A percentile compares a stretch with the other conserved stretches of the same genome.
phyloP scores from a whole-genome alignment of 306 rosid species.

The Corylus americana region DNA sequence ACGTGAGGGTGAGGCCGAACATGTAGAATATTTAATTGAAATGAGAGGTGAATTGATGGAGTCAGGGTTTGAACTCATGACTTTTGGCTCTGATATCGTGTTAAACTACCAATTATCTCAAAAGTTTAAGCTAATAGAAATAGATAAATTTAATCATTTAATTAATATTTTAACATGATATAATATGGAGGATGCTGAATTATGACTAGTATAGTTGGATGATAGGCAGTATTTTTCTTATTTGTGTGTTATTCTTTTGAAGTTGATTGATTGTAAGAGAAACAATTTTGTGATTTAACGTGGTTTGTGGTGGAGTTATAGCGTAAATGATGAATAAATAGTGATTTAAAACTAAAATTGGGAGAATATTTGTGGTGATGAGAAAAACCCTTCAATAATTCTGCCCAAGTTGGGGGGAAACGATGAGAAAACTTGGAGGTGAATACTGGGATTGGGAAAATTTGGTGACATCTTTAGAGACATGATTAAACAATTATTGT shows the following conservation, averaged over 20 bases:
- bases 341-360: background rate
- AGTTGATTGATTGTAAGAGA: background rate
- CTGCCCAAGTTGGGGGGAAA: background rate
- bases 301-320: background rate
- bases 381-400: background rate
- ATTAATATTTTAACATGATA: background rate
- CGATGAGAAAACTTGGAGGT: too few species aligned
- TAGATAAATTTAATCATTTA: too few species aligned
- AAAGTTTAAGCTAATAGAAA: too few species aligned
- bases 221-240: background rate
- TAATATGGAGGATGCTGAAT: background rate
- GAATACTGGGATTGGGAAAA: background rate
- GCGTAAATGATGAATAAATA: background rate
- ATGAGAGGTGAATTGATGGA: too few species aligned
- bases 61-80: too few species aligned
- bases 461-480: background rate
- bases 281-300: background rate
- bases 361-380: background rate
- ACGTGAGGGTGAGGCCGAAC: too few species aligned
- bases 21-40: too few species aligned
- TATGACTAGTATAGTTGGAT: background rate
- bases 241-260: background rate
- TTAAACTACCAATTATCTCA: too few species aligned
- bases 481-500: too few species aligned
- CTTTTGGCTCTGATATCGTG: too few species aligned